A percentile compares a stretch with the other conserved stretches of the same genome.
These are phyloP conservation scores for Cucumis variabilis DNA, from an alignment of 331 rosid genomes.

Conservation along the genomic window DNA sequence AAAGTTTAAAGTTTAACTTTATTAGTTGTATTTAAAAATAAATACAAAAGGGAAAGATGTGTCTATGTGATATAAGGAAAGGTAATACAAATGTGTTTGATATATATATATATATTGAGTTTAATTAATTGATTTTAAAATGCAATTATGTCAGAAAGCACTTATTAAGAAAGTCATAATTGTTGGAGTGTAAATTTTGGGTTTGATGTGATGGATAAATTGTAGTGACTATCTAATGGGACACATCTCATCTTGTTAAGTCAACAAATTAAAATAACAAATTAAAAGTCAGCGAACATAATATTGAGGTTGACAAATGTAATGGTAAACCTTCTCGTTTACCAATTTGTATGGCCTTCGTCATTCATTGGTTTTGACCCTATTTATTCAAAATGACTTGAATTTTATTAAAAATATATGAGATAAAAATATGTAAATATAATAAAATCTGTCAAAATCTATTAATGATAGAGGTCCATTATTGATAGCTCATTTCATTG, in stretches of 20 bases:
- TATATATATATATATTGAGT: background rate
- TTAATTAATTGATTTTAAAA: background rate
- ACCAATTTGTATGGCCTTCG: slow-evolving; percentile 34
- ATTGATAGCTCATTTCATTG: too few species aligned
- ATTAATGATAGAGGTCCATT: too few species aligned
- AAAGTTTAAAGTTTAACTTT: too few species aligned
- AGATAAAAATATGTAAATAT: too few species aligned
- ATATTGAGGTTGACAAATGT: slow-evolving; percentile 42
- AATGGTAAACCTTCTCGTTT: slow-evolving; percentile 31
- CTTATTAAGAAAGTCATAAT: background rate
- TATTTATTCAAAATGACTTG: background rate
- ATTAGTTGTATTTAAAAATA: too few species aligned
- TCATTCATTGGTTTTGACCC: slow-evolving; percentile 40
- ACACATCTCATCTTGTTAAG: slow-evolving; percentile 33
- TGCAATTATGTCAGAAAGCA: slow-evolving; percentile 36
- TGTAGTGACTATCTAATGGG: slow-evolving; percentile 26
- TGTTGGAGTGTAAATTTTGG: slow-evolving; percentile 10
- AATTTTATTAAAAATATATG: background rate
- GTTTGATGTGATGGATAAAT: slow-evolving; percentile 49
- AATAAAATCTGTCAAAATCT: too few species aligned
- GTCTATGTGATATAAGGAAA: background rate
- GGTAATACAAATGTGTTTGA: background rate
- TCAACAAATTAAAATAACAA: slow-evolving; percentile 44
- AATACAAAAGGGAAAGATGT: background rate
- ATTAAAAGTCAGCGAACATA: slow-evolving; percentile 49